These are phyloP conservation scores for Onygenales sp. DNA, from an alignment of 2,329 filamentous ascomycete genomes.

Conservation along the genomic window DNA sequence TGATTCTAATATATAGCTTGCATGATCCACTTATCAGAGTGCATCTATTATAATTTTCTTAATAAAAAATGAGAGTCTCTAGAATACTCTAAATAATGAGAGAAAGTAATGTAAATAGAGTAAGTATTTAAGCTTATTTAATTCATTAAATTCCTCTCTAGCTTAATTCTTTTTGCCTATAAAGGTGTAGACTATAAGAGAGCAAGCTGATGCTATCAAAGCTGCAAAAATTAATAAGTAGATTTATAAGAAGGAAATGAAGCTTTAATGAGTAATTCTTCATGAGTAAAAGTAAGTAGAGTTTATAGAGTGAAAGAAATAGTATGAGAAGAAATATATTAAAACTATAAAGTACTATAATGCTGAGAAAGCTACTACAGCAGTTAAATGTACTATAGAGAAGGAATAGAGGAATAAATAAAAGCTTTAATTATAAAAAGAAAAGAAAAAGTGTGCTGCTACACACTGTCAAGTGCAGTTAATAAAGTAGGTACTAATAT, in stretches of 20 bases:
- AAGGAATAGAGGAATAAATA: neutral
- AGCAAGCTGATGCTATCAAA: neutral
- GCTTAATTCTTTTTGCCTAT: too few species aligned
- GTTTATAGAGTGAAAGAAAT: neutral
- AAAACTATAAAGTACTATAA: too few species aligned
- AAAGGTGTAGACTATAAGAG: too few species aligned
- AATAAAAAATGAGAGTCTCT: too few species aligned
- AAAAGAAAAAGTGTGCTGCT: neutral
- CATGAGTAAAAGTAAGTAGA: neutral
- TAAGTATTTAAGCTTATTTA: too few species aligned
- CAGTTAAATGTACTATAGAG: neutral
- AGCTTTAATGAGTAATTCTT: slow-evolving; percentile 2
- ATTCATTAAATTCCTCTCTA: too few species aligned
- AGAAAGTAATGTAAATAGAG: too few species aligned
- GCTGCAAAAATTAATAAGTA: neutral
- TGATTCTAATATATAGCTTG: too few species aligned
- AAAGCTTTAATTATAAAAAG: neutral
- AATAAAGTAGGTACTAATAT: too few species aligned
- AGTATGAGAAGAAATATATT: neutral
- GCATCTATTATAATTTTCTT: too few species aligned
- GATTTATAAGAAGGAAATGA: neutral
- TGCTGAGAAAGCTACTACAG: neutral
- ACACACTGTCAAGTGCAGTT: neutral
- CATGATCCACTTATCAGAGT: too few species aligned
- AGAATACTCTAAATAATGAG: too few species aligned